phyloP scores from a whole-genome alignment of 1,284 basidiomycete species.

The Agaricales sp. region DNA sequence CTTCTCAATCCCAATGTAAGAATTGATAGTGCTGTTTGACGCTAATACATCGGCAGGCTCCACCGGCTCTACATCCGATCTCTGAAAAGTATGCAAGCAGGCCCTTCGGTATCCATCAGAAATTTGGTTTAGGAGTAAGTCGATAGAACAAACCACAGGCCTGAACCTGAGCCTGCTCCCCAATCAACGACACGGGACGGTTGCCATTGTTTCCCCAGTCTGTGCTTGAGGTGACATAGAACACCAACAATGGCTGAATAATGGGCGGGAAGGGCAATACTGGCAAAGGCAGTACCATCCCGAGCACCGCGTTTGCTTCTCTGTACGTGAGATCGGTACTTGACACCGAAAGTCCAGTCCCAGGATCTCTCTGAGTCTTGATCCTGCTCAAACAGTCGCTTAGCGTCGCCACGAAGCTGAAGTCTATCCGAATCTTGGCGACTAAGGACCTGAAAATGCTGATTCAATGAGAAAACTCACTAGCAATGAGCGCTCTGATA shows the following conservation, averaged over 20 bases:
- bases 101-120: conserved; percentile 37
- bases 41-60: conserved; percentile 27
- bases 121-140: conserved; percentile 4
- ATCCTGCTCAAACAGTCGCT: conserved; percentile 47
- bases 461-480: conserved; percentile 31
- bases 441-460: too few species aligned
- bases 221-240: conserved; percentile 47
- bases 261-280: conserved; percentile 66
- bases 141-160: conserved; percentile 48
- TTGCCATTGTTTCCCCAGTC: conserved; percentile 49
- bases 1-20: conserved; percentile 63
- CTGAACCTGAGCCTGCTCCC: conserved; percentile 67
- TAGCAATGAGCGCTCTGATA: conserved; percentile 46
- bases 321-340: conserved; percentile 51
- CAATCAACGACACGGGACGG: conserved; percentile 60
- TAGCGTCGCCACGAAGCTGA: conserved; percentile 55
- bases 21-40: conserved; percentile 38
- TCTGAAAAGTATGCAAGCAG: conserved; percentile 51
- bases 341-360: conserved; percentile 41
- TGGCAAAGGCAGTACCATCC: conserved; percentile 67
- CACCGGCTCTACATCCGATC: conserved; percentile 12
- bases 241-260: conserved; percentile 65
- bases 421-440: conserved; percentile 51
- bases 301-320: conserved; percentile 46
- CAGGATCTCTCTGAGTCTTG: conserved; percentile 27